Evolutionary conservation across 164 flowering plant genomes (phyloP), one percentile per base, ranked within the genome.

Genomic region (Brasenia schreberi): DNA sequence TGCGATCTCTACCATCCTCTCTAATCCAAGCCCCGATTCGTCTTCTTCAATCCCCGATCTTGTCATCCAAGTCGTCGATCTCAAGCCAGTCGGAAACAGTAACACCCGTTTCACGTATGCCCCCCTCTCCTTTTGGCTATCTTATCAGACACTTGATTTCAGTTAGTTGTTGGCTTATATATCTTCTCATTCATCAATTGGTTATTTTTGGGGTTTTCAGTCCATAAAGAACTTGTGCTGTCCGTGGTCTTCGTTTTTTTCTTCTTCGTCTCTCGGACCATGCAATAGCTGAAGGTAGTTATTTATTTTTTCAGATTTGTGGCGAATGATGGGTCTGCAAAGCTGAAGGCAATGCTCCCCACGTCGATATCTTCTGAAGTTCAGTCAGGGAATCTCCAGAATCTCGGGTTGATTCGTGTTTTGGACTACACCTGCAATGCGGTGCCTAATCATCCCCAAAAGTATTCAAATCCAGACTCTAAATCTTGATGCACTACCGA

Each of bases 251-350:
- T 33, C 39, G n/a, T 33, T 33, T 33, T 33, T 33, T 33, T 33
- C 39, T 33, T 33, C 39, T 33, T 33, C 39, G 39, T 33, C 4
- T 33, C 39, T 33, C 39, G 39, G 4, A 33, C 39, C 39, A 33
- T 33, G 39, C 39, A 33, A 33, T 33, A 1, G 39, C 39, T 33
- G 39, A 33, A 33, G 39, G 39, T 33, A 33, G 39, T 64, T 14
- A 10, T 58, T n/a, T 5, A 23, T n/a, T 11, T 63, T 60, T 64
- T 61, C 77, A 89, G 96, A 78, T 89, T 86, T 73, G 65, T 66
- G 59, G 96, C 88, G 7, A 88, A 73, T 73, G 96, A 93, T 80
- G 98, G 98, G 23, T 82, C 81, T 65, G 77, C 70, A 84, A 89
- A 83, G 72, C 72, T 94, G 0, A 85, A 76, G 64, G 84, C 86